phyloP scores from a whole-genome alignment of 208 protist genomes.

The Zelonia costaricensis region DNA sequence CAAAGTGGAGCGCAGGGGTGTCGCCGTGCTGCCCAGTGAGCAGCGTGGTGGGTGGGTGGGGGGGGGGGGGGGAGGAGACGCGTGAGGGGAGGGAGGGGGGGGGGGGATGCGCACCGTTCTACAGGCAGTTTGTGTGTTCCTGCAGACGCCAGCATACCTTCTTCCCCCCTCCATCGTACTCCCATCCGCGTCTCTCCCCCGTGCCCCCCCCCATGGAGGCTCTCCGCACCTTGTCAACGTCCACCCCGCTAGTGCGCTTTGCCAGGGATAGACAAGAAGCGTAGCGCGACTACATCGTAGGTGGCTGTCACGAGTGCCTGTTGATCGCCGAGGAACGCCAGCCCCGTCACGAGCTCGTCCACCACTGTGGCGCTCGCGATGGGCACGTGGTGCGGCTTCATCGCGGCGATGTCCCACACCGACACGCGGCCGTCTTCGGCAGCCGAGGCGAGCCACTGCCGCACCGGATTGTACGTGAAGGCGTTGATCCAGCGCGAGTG shows the following conservation, averaged over 20 bases:
- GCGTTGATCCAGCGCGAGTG: slow-evolving; percentile 70
- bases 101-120: no score
- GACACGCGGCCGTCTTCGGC: slow-evolving; percentile 59
- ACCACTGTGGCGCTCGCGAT: slow-evolving; percentile 8
- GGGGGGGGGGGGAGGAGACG: no score
- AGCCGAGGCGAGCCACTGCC: slow-evolving; percentile 34
- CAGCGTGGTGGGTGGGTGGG: no score
- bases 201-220: neutral
- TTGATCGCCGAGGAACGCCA: slow-evolving; percentile 11
- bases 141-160: no score
- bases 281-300: slow-evolving; percentile 21
- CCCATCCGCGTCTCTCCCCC: neutral
- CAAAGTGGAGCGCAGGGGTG: no score
- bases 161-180: neutral
- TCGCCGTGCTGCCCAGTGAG: no score
- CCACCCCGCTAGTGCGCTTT: neutral
- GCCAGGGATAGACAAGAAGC: neutral
- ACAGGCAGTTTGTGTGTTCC: no score
- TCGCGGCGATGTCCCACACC: slow-evolving; percentile 28
- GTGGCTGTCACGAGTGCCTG: slow-evolving; percentile 1
- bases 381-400: slow-evolving; percentile 1
- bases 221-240: no score
- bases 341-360: slow-evolving; percentile 30
- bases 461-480: slow-evolving; percentile 25
- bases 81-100: no score